Conservation (phyloP, 208 protist genomes). For the Acanthamoeba lenticulata region DNA sequence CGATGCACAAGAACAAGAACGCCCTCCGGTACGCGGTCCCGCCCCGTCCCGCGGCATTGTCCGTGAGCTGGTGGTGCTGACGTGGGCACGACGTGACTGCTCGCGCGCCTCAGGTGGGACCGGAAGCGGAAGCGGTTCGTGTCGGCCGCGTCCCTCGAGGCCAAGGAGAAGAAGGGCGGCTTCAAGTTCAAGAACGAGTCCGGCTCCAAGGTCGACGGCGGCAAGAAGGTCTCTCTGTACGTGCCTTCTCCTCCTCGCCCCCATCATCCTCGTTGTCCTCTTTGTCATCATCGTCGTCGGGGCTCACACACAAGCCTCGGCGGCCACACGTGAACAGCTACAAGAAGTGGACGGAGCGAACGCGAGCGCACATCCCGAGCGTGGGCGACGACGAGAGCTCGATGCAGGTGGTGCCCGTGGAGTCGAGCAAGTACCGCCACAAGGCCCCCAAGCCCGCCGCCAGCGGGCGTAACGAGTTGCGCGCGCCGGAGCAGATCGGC, state of each 20-base stretch:
- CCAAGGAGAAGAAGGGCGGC: neutral
- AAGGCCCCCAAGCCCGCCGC: neutral
- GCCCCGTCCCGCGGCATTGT: too few relatives aligned
- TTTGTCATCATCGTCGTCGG: neutral
- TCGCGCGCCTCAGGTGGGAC: conserved; percentile 36
- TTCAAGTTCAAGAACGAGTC: conserved; percentile 26
- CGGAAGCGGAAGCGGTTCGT: conserved; percentile 49
- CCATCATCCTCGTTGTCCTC: neutral
- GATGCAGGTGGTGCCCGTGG: neutral
- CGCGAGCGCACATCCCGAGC: neutral
- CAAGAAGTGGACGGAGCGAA: conserved; percentile 51
- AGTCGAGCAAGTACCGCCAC: conserved; percentile 11
- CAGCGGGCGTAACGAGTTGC: neutral
- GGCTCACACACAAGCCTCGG: neutral
- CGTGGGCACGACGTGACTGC: too few relatives aligned
- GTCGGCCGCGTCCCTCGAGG: neutral
- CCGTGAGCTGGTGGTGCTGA: too few relatives aligned
- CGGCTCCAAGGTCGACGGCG: neutral
- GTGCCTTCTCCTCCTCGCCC: neutral
- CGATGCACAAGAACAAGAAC: neutral
- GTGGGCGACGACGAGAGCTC: conserved; percentile 21
- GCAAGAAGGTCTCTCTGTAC: conserved; percentile 16
- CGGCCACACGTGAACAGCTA: conserved; percentile 1
- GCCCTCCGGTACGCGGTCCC: neutral
- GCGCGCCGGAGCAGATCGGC: neutral